Evolutionary conservation across 2,329 filamentous ascomycete genomes (phyloP), one percentile per base, ranked within the genome.

Genomic region (Zymoseptoria tritici): DNA sequence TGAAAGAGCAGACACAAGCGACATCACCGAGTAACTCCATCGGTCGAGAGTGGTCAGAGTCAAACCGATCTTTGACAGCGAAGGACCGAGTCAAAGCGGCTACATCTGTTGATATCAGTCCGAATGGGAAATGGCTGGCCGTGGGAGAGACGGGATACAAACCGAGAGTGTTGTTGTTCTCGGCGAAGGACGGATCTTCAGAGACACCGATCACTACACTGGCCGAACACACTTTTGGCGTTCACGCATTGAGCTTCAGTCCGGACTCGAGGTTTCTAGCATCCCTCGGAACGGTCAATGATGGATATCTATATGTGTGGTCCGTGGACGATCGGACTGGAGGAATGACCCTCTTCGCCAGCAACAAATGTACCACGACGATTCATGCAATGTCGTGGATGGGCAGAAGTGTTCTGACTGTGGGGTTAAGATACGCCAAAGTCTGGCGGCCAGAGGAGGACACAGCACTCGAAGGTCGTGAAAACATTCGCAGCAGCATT

Each of bases 141-240:
- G 89, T 97, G 2, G 94, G 94, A 68, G 94, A 99, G 62, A 96
- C 92, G 3, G 94, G 94, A 21, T 97, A 97, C 74, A 89, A 88
- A 57, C 94, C 94, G 5, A 84, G 94, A 57, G 91, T 99, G 21
- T 80, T 97, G 59, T 87, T 99, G 57, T 99, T 96, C 75, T 91
- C 85, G 31, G 85, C 94, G 4, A 84, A 79, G 3, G 76, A 89
- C 67, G 91, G 96, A 69, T 82, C 82, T 42, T 89, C 90, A 1
- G 92, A 97, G 69, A 83, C 82, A 0, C 94, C 94, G 2, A 80
- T 97, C 6, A 89, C 91, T 2, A 90, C 89, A 42, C 84, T 99
- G 58, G 89, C 85, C 57, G 94, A 99, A 71, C 94, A 99, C 75
- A 87, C 85, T 0, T 95, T 90, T 73, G 94, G 94, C 6, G 91